Percentiles rank a stretch among this genome's conserved stretches.
phyloP scores from a whole-genome alignment of 2,329 filamentous ascomycete genomes.

The Hymenoscyphus infarciens region DNA sequence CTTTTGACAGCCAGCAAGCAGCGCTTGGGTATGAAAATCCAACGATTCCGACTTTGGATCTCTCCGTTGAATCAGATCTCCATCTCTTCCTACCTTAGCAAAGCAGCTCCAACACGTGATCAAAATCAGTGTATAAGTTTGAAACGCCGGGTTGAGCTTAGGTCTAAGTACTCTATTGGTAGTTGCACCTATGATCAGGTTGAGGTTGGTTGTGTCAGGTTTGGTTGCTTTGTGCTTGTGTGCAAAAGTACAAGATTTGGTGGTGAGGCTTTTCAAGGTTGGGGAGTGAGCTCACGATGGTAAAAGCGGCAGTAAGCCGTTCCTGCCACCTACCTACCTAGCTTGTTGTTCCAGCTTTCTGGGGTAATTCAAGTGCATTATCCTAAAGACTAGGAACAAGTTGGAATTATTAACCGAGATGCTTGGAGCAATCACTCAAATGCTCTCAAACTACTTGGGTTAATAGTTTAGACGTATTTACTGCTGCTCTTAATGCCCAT shows the following conservation, averaged over 20 bases:
- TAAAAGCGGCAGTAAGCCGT: too few relatives aligned
- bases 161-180: not conserved
- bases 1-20: constrained; percentile 5
- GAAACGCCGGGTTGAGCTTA: not conserved
- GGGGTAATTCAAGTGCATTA: too few relatives aligned
- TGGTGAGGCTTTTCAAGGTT: not conserved
- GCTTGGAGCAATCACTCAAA: too few relatives aligned
- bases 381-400: too few relatives aligned
- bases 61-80: not conserved
- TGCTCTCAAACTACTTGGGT: too few relatives aligned
- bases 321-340: too few relatives aligned
- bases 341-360: too few relatives aligned
- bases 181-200: not conserved
- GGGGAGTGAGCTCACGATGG: too few relatives aligned
- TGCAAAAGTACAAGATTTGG: not conserved
- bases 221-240: not conserved
- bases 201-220: not conserved
- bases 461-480: too few relatives aligned
- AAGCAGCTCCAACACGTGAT: not conserved
- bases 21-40: not conserved
- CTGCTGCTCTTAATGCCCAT: too few relatives aligned
- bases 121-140: not conserved
- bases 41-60: not conserved
- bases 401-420: too few relatives aligned
- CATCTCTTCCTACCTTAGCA: too few relatives aligned